Evolutionary conservation across 2,329 filamentous ascomycete species (phyloP).

Genomic region (Aspergillus calidoustus): DNA sequence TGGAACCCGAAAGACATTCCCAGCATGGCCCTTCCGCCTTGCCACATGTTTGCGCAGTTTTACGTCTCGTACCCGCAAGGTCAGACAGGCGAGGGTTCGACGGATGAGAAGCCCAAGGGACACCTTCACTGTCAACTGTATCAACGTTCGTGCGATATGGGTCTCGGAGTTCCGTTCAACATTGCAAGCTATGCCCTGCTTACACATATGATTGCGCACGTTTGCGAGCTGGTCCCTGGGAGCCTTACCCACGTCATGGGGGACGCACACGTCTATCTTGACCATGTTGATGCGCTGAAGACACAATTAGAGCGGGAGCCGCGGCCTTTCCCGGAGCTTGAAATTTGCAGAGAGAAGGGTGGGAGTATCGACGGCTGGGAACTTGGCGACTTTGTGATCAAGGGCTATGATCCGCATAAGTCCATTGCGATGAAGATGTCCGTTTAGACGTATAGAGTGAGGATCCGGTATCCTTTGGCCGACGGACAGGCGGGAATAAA

Average conservation of each 20-base stretch:
- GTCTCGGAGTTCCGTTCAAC: slow-evolving; percentile 95
- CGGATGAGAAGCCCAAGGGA: slow-evolving; percentile 2
- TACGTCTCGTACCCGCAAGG: slow-evolving; percentile 75
- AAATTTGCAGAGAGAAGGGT: slow-evolving; percentile 69
- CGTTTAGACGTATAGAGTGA: slow-evolving; percentile 57
- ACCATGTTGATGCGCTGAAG: slow-evolving; percentile 86
- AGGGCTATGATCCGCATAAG: slow-evolving; percentile 90
- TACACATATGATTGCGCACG: slow-evolving; percentile 93
- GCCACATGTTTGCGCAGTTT: slow-evolving; percentile 98
- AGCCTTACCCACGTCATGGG: slow-evolving; percentile 95
- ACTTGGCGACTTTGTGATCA: slow-evolving; percentile 82
- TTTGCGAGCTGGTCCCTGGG: slow-evolving; percentile 81
- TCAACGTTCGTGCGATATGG: slow-evolving; percentile 95
- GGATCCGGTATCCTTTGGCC: slow-evolving; percentile 5
- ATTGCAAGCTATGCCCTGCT: slow-evolving; percentile 93
- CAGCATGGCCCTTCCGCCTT: slow-evolving; percentile 91
- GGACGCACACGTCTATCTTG: slow-evolving; percentile 93
- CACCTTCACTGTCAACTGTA: slow-evolving; percentile 86
- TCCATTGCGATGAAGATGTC: slow-evolving; percentile 99
- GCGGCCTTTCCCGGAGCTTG: slow-evolving; percentile 76
- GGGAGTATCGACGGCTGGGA: slow-evolving; percentile 90
- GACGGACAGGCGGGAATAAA: neutral
- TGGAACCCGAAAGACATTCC: slow-evolving; percentile 90
- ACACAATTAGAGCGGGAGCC: slow-evolving; percentile 81
- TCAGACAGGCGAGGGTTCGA: slow-evolving; percentile 30